A percentile compares a stretch with the other conserved stretches of the same genome.
phyloP scores from a whole-genome alignment of 805 yeast species.

The Brettanomyces bruxellensis region DNA sequence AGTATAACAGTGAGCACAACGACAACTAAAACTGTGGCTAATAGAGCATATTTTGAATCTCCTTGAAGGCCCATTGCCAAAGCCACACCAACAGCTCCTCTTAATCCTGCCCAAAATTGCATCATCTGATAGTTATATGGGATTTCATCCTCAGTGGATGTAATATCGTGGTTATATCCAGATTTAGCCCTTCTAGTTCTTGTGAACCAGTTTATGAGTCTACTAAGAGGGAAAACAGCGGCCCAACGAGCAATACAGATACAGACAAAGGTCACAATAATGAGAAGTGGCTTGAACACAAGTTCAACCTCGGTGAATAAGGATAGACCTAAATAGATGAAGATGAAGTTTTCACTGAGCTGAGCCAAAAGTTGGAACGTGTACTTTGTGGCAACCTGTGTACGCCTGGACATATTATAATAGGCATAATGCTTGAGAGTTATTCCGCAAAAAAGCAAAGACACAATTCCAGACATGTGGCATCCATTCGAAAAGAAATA shows the following conservation, averaged over 20 bases:
- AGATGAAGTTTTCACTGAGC: slow-evolving; percentile 91
- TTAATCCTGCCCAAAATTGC: slow-evolving; percentile 98
- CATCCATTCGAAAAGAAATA: slow-evolving; percentile 98
- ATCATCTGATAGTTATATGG: slow-evolving; percentile 95
- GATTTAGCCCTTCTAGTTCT: slow-evolving; percentile 47
- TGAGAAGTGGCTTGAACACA: slow-evolving; percentile 87
- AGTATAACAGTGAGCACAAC: slow-evolving; percentile 93
- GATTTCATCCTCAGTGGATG: slow-evolving; percentile 47
- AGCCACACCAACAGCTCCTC: slow-evolving; percentile 99
- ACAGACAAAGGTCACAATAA: slow-evolving; percentile 80
- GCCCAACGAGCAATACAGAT: slow-evolving; percentile 96
- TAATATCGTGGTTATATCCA: slow-evolving; percentile 5
- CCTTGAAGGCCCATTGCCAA: slow-evolving; percentile 97
- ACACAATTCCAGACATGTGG: slow-evolving; percentile 98
- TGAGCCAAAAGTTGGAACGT: slow-evolving; percentile 92
- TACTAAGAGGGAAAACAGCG: slow-evolving; percentile 91
- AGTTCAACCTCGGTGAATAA: slow-evolving; percentile 93
- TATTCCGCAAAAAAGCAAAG: slow-evolving; percentile 90
- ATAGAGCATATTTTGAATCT: slow-evolving; percentile 74
- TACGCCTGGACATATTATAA: slow-evolving; percentile 93
- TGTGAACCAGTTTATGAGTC: slow-evolving; percentile 71
- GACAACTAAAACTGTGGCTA: slow-evolving; percentile 94
- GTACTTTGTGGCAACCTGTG: slow-evolving; percentile 93
- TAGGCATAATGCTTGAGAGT: slow-evolving; percentile 95
- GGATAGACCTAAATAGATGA: slow-evolving; percentile 89